Conservation (phyloP, 345 rosid species). For the Bruguiera parviflora region DNA sequence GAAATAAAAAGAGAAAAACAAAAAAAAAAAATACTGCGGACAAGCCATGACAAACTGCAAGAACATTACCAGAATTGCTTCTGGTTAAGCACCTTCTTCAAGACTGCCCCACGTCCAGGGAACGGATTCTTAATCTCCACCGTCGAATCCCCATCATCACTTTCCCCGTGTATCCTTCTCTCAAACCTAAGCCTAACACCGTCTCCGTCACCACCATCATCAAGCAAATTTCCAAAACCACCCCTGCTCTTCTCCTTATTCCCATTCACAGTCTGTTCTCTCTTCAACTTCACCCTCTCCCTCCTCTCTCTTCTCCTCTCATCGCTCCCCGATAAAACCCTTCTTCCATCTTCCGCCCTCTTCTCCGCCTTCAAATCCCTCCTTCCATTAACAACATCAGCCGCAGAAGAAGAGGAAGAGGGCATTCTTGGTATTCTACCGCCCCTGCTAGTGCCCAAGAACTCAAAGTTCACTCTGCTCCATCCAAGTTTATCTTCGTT, state of each 20-base stretch:
- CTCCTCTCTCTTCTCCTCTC: conserved; percentile 33
- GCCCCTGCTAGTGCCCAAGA: conserved; percentile 68
- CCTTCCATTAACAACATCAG: not conserved
- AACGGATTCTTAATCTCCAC: conserved; percentile 41
- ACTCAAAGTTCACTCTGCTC: conserved; percentile 59
- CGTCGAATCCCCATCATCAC: conserved; percentile 17
- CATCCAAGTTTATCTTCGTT: conserved; percentile 66
- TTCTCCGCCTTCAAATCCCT: not conserved
- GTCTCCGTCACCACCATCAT: not conserved
- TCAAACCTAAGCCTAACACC: not conserved
- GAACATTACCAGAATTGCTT: not conserved
- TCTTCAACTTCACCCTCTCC: conserved; percentile 34
- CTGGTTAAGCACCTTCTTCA: conserved; percentile 5
- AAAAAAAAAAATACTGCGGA: not conserved
- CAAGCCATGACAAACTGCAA: not conserved
- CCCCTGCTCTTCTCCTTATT: conserved; percentile 27
- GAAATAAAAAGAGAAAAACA: not conserved
- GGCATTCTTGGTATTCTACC: conserved; percentile 65
- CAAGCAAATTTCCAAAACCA: conserved; percentile 24
- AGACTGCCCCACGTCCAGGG: conserved; percentile 54
- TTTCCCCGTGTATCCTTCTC: not conserved
- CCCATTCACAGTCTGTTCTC: conserved; percentile 8
- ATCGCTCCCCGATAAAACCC: conserved; percentile 7
- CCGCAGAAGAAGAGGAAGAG: not conserved
- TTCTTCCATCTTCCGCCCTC: not conserved